These are phyloP conservation scores for Zygoascus meyerae DNA, from an alignment of 1,139 yeast genomes.

Conservation along the genomic window DNA sequence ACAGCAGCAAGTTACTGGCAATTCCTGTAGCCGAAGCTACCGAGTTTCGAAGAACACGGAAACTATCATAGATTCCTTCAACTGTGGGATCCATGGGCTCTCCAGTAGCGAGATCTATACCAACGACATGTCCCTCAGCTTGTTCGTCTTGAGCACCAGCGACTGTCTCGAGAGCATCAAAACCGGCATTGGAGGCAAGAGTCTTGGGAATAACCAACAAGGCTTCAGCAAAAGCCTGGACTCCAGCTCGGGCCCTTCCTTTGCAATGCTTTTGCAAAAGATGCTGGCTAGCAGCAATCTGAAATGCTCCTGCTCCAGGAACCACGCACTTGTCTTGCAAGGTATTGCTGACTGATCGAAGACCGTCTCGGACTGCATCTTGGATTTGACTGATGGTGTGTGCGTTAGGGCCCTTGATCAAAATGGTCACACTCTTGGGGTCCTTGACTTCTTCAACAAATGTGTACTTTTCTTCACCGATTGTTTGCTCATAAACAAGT, in stretches of 20 bases:
- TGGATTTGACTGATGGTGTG: constrained; percentile 87
- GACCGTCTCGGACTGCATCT: constrained; percentile 96
- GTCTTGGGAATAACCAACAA: constrained; percentile 89
- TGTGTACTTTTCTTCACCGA: constrained; percentile 97
- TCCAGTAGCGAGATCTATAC: constrained; percentile 85
- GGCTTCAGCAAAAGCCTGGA: constrained; percentile 91
- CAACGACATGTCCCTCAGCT: constrained; percentile 75
- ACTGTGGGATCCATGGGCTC: constrained; percentile 94
- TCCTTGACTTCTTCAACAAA: constrained; percentile 88
- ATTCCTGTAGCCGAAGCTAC: constrained; percentile 90
- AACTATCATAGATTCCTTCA: constrained; percentile 96
- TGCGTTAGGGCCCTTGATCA: constrained; percentile 88
- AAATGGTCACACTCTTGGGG: constrained; percentile 86
- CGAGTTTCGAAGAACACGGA: constrained; percentile 88
- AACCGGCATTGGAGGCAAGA: constrained; percentile 85
- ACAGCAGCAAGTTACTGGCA: constrained; percentile 81
- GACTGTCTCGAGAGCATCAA: constrained; percentile 84
- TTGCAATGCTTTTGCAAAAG: constrained; percentile 50
- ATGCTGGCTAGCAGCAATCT: constrained; percentile 72
- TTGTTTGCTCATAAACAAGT: constrained; percentile 79
- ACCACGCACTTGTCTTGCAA: constrained; percentile 77
- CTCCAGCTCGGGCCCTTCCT: constrained; percentile 86
- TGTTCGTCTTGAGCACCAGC: constrained; percentile 89
- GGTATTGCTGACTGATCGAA: constrained; percentile 90
- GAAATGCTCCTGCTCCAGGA: constrained; percentile 98